A percentile compares a stretch with the other conserved stretches of the same genome.
Evolutionary conservation across 208 protist species (phyloP).

Genomic region (Leptomonas pyrrhocoris): DNA sequence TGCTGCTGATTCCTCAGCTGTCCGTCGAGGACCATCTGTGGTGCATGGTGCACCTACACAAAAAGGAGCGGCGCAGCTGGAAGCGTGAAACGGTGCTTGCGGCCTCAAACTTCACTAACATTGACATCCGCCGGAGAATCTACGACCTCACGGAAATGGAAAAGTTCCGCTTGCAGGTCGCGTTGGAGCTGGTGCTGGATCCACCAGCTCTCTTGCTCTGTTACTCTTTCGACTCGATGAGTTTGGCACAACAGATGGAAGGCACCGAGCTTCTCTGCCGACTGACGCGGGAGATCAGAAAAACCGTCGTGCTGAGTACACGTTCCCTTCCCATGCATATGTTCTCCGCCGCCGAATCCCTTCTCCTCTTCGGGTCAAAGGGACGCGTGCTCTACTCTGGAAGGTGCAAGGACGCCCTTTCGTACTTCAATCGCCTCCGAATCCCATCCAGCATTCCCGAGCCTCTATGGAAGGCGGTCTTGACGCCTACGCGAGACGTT

Average conservation of each 20-base stretch:
- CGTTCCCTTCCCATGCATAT: slow-evolving; percentile 40
- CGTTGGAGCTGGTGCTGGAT: slow-evolving; percentile 67
- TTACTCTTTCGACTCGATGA: slow-evolving; percentile 47
- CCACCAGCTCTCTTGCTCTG: slow-evolving; percentile 49
- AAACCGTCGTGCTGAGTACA: slow-evolving; percentile 63
- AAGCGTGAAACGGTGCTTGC: slow-evolving; percentile 43
- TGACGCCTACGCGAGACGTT: background rate
- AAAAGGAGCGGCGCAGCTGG: slow-evolving; percentile 34
- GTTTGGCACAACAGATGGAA: slow-evolving; percentile 24
- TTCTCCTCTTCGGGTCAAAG: slow-evolving; percentile 44
- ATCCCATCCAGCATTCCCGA: slow-evolving; percentile 27
- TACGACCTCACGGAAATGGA: slow-evolving; percentile 39
- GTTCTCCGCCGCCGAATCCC: slow-evolving; percentile 40
- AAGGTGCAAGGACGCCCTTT: slow-evolving; percentile 18
- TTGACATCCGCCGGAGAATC: slow-evolving; percentile 37
- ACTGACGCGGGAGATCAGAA: slow-evolving; percentile 40
- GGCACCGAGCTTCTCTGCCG: slow-evolving; percentile 37
- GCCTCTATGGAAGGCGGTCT: slow-evolving; percentile 20
- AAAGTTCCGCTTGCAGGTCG: slow-evolving; percentile 56
- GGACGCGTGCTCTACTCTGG: slow-evolving; percentile 63
- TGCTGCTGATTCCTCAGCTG: slow-evolving; percentile 48
- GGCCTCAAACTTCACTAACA: slow-evolving; percentile 38
- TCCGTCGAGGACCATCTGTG: slow-evolving; percentile 57
- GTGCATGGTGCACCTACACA: slow-evolving; percentile 58
- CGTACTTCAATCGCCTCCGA: slow-evolving; percentile 58